Conservation (phyloP, 495 filamentous ascomycete species). For the Cudoniella acicularis region DNA sequence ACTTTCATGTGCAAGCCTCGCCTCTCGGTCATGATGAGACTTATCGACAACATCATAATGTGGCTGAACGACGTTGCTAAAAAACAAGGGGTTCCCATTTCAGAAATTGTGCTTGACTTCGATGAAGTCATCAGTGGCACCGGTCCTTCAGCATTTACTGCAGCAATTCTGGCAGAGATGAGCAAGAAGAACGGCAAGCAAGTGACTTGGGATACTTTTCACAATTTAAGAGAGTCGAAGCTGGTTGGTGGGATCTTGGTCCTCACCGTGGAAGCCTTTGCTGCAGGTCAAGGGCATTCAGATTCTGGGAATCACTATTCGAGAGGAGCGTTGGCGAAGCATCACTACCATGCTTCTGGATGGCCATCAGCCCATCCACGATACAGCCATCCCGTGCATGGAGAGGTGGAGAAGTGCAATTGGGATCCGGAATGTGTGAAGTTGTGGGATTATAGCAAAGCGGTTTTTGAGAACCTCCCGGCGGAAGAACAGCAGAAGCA, state of each 20-base stretch:
- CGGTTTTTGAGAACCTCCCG: conserved; percentile 42
- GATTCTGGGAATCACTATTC: conserved; percentile 60
- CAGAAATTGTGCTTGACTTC: conserved; percentile 57
- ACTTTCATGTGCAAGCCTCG: conserved; percentile 61
- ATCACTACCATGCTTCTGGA: conserved; percentile 62
- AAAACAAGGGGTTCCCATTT: conserved; percentile 48
- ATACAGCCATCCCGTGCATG: conserved; percentile 55
- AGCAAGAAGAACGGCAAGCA: conserved; percentile 17
- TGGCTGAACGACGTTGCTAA: conserved; percentile 55
- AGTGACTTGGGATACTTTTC: conserved; percentile 48
- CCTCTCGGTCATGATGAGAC: conserved; percentile 57
- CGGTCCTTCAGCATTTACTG: conserved; percentile 62
- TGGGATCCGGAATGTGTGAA: conserved; percentile 56
- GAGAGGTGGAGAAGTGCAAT: conserved; percentile 60
- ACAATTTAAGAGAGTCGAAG: conserved; percentile 55
- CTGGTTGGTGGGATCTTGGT: conserved; percentile 54
- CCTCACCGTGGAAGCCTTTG: conserved; percentile 59
- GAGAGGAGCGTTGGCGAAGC: conserved; percentile 51
- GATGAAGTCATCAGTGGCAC: conserved; percentile 66
- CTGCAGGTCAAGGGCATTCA: conserved; percentile 62
- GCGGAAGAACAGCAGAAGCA: conserved; percentile 44
- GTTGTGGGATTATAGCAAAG: conserved; percentile 51
- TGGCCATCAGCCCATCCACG: conserved; percentile 54
- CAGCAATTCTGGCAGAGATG: conserved; percentile 58
- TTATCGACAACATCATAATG: conserved; percentile 56